Percentiles rank a stretch among this genome's conserved stretches.
These are phyloP conservation scores for Bacterosira constricta DNA, from an alignment of 108 stramenopile genomes.

Conservation along the genomic window DNA sequence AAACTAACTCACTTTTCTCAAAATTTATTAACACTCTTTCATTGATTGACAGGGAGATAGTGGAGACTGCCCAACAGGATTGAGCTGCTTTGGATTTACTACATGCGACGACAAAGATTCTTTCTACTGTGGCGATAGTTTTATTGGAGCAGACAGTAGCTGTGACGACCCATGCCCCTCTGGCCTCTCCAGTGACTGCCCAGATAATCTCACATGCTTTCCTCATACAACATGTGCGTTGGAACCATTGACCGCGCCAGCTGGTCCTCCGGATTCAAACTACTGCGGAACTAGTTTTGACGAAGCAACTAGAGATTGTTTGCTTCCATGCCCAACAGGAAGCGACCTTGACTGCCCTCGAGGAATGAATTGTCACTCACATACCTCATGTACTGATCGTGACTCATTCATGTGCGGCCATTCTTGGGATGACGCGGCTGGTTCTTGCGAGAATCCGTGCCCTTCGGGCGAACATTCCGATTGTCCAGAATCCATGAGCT, in stretches of 20 bases:
- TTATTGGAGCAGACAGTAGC: slow-evolving; percentile 38
- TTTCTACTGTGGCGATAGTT: slow-evolving; percentile 49
- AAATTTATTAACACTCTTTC: no score
- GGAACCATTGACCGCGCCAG: slow-evolving; percentile 7
- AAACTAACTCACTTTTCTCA: no score
- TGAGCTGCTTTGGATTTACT: slow-evolving; percentile 53
- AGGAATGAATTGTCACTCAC: slow-evolving; percentile 43
- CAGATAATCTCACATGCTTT: slow-evolving; percentile 42
- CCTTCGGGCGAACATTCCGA: slow-evolving; percentile 49
- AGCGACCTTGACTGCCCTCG: slow-evolving; percentile 25
- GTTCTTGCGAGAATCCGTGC: slow-evolving; percentile 44
- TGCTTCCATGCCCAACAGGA: slow-evolving; percentile 48
- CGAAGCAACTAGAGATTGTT: slow-evolving; percentile 44
- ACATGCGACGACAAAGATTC: slow-evolving; percentile 51
- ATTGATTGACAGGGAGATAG: background rate
- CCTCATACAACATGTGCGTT: slow-evolving; percentile 44
- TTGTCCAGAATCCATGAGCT: slow-evolving; percentile 43
- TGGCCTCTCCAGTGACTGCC: slow-evolving; percentile 42
- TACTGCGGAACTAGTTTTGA: slow-evolving; percentile 48
- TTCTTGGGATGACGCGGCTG: slow-evolving; percentile 43
- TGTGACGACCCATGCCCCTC: slow-evolving; percentile 39
- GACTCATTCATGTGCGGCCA: slow-evolving; percentile 54
- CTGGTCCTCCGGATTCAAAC: slow-evolving; percentile 39
- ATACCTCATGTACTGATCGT: slow-evolving; percentile 48
- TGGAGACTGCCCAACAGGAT: slow-evolving; percentile 41